Evolutionary conservation across 2,329 filamentous ascomycete species (phyloP), one percentile per base, ranked within the genome.

Genomic region (Colletotrichum costaricense): DNA sequence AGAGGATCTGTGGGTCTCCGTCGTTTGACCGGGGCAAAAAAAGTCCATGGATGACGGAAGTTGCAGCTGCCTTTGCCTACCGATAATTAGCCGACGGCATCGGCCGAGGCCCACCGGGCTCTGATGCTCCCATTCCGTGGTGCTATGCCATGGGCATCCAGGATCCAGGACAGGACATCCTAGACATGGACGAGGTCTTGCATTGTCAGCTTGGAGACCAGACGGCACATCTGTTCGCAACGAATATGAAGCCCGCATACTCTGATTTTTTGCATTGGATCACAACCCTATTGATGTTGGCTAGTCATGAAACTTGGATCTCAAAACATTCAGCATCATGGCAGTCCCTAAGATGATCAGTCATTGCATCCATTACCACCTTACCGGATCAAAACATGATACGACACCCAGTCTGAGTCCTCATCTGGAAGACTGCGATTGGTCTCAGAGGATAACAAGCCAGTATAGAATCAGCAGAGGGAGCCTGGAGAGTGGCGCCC

Each of bases 51-150:
- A 72, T 72, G 65, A 69, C 69, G 58, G 65, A 59, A 24, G 58
- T 38, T 52, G 66, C 58, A 63, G 58, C 58, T 69, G 58, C 64
- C 67, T 49, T 5, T 35, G 33, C 38, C 38, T 69, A 46, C 70
- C 70, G 70, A 64, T 9, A 1, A 70, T 73, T 70, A 70, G 66
- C 70, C 70, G 70, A 49, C 66, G 60, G 59, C 33, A 64, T 35
- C 38, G 66, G 33, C 67, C 67, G 66, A 73, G 59, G 66, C 70
- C 60, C 70, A 35, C 69, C 64, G 16, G 22, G 49, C 58, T 55
- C 55, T 22, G 55, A 33, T 67, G 55, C 7, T 59, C 42, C 42
- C 30, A 55, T 46, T 58, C 60, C 49, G 26, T 64, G 22, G 24
- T 55, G 30, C 62, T 19, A 28, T 55, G 30, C 62, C 24, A 28